Evolutionary conservation across 768 basidiomycete species (phyloP).

Genomic region (Lentinula edodes): DNA sequence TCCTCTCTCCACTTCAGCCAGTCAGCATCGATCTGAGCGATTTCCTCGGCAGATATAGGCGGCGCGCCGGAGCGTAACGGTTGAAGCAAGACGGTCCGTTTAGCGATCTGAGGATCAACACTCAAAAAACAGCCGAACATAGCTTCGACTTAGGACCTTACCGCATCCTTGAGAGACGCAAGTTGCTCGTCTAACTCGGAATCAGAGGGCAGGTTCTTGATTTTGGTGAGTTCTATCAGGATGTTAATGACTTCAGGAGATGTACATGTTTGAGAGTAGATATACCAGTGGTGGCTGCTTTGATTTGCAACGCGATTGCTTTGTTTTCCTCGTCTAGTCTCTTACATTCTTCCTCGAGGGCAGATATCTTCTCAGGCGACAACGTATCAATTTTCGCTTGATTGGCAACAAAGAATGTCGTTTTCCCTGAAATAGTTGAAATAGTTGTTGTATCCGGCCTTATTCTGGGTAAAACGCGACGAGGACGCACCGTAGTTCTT

Average conservation of each 20-base stretch:
- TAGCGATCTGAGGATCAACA: conserved; percentile 36
- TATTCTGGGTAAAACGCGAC: not conserved
- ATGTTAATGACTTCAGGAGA: not conserved
- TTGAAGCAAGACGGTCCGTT: conserved; percentile 43
- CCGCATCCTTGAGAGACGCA: conserved; percentile 43
- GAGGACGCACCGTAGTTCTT: conserved; percentile 68
- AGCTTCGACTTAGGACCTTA: conserved; percentile 20
- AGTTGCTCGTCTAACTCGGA: conserved; percentile 55
- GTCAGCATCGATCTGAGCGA: conserved; percentile 61
- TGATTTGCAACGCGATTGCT: conserved; percentile 42
- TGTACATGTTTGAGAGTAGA: conserved; percentile 6
- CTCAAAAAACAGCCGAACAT: conserved; percentile 6
- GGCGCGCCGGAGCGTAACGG: conserved; percentile 66
- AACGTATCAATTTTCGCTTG: conserved; percentile 67
- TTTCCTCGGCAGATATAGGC: conserved; percentile 66
- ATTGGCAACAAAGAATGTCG: conserved; percentile 82
- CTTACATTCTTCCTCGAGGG: conserved; percentile 56
- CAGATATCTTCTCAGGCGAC: conserved; percentile 52
- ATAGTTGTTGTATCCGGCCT: conserved; percentile 4
- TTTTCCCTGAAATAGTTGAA: conserved; percentile 54
- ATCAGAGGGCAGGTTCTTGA: conserved; percentile 67
- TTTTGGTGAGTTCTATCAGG: conserved; percentile 53
- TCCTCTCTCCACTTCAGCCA: conserved; percentile 79
- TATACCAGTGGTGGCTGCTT: conserved; percentile 40
- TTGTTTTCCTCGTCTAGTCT: conserved; percentile 57